A percentile compares a stretch with the other conserved stretches of the same genome.
phyloP scores from a whole-genome alignment of 148 eudicot species.

The Chenopodium suecicum region DNA sequence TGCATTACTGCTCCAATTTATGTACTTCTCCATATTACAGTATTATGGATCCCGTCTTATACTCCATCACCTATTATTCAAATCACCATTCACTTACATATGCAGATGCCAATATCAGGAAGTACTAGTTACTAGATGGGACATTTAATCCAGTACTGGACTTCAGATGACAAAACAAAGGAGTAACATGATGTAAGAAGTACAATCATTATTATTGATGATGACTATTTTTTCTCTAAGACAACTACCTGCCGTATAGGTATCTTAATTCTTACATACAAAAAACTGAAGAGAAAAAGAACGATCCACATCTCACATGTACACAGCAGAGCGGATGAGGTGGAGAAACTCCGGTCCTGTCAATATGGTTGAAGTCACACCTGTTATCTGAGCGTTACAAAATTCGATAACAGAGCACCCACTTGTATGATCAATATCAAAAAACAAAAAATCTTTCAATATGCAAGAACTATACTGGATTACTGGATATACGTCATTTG shows the following conservation, averaged over 20 bases:
- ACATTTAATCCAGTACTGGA: not conserved
- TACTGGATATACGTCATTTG: not conserved
- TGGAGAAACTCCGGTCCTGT: slow-evolving; percentile 16
- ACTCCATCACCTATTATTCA: not conserved
- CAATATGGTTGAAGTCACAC: slow-evolving; percentile 27
- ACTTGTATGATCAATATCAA: slow-evolving; percentile 14
- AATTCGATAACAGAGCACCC: slow-evolving; percentile 35
- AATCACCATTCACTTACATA: not conserved
- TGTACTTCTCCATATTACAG: not conserved
- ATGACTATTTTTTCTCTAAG: not conserved
- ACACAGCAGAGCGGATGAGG: slow-evolving; percentile 18
- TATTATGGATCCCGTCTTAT: not conserved
- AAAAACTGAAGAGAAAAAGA: not conserved
- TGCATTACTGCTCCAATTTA: not conserved
- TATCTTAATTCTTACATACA: slow-evolving; percentile 17
- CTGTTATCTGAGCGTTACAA: slow-evolving; percentile 29
- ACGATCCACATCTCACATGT: slow-evolving; percentile 30
- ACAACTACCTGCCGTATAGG: not conserved
- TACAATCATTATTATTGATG: not conserved
- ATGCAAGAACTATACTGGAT: slow-evolving; percentile 9
- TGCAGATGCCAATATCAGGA: not conserved
- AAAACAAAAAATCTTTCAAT: not conserved
- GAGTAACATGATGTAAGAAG: not conserved
- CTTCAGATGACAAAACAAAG: not conserved
- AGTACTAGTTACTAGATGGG: not conserved